Evolutionary conservation across 441 rosid genomes (phyloP), one percentile per base, ranked within the genome.

Genomic region (Pelargonium australe): DNA sequence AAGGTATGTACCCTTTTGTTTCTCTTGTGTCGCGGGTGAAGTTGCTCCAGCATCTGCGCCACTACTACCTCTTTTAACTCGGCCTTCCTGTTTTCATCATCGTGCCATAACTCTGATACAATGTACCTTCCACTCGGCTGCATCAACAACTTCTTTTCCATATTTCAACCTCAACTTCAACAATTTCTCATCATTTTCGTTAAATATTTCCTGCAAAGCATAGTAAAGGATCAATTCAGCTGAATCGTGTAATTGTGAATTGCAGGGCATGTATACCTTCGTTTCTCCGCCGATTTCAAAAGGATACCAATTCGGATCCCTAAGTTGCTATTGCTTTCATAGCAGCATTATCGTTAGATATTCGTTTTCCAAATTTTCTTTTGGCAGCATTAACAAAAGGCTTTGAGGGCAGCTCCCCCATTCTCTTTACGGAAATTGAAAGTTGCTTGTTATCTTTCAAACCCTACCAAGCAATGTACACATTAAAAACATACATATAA

Each of bases 111-210:
- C 73, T 81, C 89, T 0, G 43, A 31, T 14, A 68, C 69, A 11
- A 64, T 49, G 79, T 82, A 81, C 49, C 88, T 73, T 19, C 89
- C 96, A 65, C 86, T 87, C 3, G 84, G 78, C 90, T 13, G 84
- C 83, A 41, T 60, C 5, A 20, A 44, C 75, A 17, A 67, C 87
- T 64, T 68, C 87, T 17, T 76, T 75, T 0, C 86, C 87, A 2
- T 28, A 67, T 12, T 85, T 78, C 2, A 45, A 37, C 78, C 76
- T 84, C 44, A 85, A 67, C 4, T 9, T 72, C 55, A 61, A 55
- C 66, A 89, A 66, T 69, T 84, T 83, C 66, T 78, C 72, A 77
- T 85, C 91, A n/a, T 78, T 74, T 41, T 76, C 79, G 23, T 85
- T 45, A n/a, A 85, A 67, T 7, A 73, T 63, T 64, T 71, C 83